Percentiles rank a stretch among this genome's conserved stretches.
These are phyloP conservation scores for Capronia coronata DNA, from an alignment of 2,329 filamentous ascomycete genomes.

Conservation along the genomic window DNA sequence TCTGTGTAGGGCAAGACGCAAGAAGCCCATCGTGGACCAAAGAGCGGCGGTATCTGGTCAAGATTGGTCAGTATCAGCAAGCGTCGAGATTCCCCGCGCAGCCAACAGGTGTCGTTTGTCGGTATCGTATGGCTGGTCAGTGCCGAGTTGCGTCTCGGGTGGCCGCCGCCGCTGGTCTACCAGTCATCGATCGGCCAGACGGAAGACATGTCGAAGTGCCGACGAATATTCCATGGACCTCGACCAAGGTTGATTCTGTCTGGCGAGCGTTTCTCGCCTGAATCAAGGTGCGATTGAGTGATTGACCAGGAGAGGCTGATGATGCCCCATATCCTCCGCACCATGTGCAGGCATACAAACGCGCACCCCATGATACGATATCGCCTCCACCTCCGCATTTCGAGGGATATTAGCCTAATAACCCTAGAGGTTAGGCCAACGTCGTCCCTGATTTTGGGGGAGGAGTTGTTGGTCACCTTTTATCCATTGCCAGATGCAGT, in stretches of 20 bases:
- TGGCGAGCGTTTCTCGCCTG: neutral
- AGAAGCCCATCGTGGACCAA: neutral
- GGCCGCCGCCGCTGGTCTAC: neutral
- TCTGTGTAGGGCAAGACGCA: neutral
- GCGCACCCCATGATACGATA: neutral
- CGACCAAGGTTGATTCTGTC: neutral
- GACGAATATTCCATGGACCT: neutral
- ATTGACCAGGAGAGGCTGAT: conserved; percentile 11
- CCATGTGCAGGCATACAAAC: neutral
- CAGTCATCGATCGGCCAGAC: neutral
- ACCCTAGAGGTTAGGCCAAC: too few relatives aligned
- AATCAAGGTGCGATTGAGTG: neutral
- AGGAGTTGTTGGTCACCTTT: neutral
- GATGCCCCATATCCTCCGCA: conserved; percentile 5
- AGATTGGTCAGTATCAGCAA: neutral
- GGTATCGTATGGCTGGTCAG: neutral
- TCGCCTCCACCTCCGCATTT: conserved; percentile 16
- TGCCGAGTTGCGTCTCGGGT: neutral
- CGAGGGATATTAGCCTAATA: conserved; percentile 1
- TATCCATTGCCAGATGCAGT: neutral
- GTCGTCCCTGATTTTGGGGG: too few relatives aligned
- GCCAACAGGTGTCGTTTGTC: too few relatives aligned
- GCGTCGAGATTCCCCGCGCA: neutral
- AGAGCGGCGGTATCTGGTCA: neutral
- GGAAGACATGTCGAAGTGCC: neutral